phyloP scores from a whole-genome alignment of 139 green algal genomes.

The Pseudopediastrum boryanum region DNA sequence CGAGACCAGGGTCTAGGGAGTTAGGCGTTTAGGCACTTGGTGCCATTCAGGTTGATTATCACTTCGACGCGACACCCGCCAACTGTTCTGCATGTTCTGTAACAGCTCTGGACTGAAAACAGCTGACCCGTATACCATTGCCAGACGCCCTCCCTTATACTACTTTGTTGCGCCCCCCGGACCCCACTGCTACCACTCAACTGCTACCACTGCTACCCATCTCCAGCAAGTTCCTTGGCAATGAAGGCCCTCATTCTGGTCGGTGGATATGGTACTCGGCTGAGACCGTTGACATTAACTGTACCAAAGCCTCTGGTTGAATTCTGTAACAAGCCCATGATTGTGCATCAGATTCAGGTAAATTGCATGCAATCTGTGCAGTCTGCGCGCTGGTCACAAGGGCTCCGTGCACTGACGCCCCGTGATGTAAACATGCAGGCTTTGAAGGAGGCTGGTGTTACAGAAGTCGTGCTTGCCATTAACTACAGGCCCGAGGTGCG shows the following conservation, averaged over 20 bases:
- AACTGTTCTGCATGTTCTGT: too few relatives aligned
- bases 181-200: too few relatives aligned
- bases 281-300: slow-evolving; percentile 78
- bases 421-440: slow-evolving; percentile 77
- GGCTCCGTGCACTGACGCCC: neutral
- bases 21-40: too few relatives aligned
- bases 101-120: too few relatives aligned
- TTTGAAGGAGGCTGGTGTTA: slow-evolving; percentile 87
- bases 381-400: neutral
- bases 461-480: slow-evolving; percentile 96
- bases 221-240: too few relatives aligned
- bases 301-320: slow-evolving; percentile 97
- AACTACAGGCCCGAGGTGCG: slow-evolving; percentile 93
- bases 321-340: slow-evolving; percentile 99
- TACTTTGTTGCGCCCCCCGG: too few relatives aligned
- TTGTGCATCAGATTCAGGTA: slow-evolving; percentile 97
- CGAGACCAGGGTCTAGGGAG: too few relatives aligned
- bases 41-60: too few relatives aligned
- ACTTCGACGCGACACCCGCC: too few relatives aligned
- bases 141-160: too few relatives aligned
- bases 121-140: too few relatives aligned
- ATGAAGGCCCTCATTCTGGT: slow-evolving; percentile 92
- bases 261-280: slow-evolving; percentile 88
- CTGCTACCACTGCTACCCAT: too few relatives aligned
- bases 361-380: neutral